Base-by-base conservation (phyloP, 352 stramenopile species). In the Pythium periplocum region DNA sequence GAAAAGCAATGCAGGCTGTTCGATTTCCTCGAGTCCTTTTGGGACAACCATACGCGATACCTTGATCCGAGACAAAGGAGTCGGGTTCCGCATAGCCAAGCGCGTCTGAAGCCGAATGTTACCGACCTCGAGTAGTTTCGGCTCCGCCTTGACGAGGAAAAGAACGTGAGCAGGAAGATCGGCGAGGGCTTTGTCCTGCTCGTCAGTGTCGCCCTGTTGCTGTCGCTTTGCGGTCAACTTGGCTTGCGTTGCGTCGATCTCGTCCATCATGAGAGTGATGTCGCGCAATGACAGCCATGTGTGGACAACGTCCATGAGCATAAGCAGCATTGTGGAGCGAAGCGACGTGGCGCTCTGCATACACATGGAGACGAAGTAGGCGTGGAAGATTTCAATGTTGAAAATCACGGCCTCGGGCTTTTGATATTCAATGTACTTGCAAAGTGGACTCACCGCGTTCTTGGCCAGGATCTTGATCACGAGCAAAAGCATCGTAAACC, bases 381-480 rank as follows among this genome's bases (percentile, higher is more conserved):
- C n/a, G n/a, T n/a, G n/a, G n/a, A n/a, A n/a, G n/a, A n/a, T n/a
- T n/a, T n/a, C n/a, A n/a, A n/a, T n/a, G n/a, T n/a, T n/a, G n/a
- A n/a, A n/a, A n/a, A n/a, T n/a, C n/a, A n/a, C n/a, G n/a, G n/a
- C n/a, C n/a, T n/a, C n/a, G n/a, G n/a, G n/a, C n/a, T n/a, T n/a
- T n/a, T n/a, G n/a, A n/a, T n/a, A n/a, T n/a, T 75, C 62, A 1
- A 30, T 51, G 26, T 50, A 45, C 5, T 7, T 5, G 10, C 59
- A 56, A 45, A 53, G 12, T 12, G 37, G 11, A 46, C 55, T 59
- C 17, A 78, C 57, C 17, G 53, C 45, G 54, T 77, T 73, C 48
- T 83, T 81, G 12, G 58, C 60, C 1, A 53, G 40, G 10, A 83
- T 44, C 46, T 83, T 83, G 34, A 81, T 56, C 32, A 75, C 52